Conservation (phyloP, 2,329 filamentous ascomycete species). For the Colletotrichum graminicola region DNA sequence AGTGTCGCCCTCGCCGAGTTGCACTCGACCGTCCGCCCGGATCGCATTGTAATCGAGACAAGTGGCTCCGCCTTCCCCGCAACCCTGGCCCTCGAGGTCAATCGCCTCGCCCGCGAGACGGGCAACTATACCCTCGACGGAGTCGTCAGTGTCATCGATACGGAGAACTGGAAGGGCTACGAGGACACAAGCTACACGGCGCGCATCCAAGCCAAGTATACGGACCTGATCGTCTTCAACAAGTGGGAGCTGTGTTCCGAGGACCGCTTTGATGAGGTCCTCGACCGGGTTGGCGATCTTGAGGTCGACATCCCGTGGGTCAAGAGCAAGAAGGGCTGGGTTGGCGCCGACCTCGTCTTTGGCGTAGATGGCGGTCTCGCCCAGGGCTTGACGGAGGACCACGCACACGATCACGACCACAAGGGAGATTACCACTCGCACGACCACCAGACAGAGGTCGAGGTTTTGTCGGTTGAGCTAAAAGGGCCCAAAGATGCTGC, state of each 20-base stretch:
- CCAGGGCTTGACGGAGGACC: slow-evolving; percentile 61
- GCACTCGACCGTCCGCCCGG: slow-evolving; percentile 68
- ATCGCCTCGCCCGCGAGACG: slow-evolving; percentile 79
- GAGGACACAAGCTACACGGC: slow-evolving; percentile 92
- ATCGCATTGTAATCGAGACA: slow-evolving; percentile 95
- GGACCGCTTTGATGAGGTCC: slow-evolving; percentile 78
- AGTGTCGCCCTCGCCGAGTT: slow-evolving; percentile 84
- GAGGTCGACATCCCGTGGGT: slow-evolving; percentile 86
- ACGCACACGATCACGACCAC: slow-evolving; percentile 54
- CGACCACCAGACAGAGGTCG: slow-evolving; percentile 86
- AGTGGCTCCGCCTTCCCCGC: slow-evolving; percentile 89
- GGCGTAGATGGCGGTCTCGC: slow-evolving; percentile 88
- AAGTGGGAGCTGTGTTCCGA: slow-evolving; percentile 89
- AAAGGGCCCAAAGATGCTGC: slow-evolving; percentile 55
- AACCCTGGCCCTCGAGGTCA: slow-evolving; percentile 91
- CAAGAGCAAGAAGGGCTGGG: slow-evolving; percentile 84
- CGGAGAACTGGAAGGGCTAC: slow-evolving; percentile 95
- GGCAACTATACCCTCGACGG: slow-evolving; percentile 83
- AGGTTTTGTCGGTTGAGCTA: slow-evolving; percentile 87
- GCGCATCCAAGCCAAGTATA: slow-evolving; percentile 88
- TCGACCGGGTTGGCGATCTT: slow-evolving; percentile 84
- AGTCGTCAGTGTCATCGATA: slow-evolving; percentile 90
- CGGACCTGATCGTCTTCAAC: slow-evolving; percentile 91
- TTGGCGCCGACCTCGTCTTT: slow-evolving; percentile 84
- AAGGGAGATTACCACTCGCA: slow-evolving; percentile 53